These are phyloP conservation scores for Cyclostephanos tholiformis DNA, from an alignment of 108 stramenopile genomes.

Conservation along the genomic window DNA sequence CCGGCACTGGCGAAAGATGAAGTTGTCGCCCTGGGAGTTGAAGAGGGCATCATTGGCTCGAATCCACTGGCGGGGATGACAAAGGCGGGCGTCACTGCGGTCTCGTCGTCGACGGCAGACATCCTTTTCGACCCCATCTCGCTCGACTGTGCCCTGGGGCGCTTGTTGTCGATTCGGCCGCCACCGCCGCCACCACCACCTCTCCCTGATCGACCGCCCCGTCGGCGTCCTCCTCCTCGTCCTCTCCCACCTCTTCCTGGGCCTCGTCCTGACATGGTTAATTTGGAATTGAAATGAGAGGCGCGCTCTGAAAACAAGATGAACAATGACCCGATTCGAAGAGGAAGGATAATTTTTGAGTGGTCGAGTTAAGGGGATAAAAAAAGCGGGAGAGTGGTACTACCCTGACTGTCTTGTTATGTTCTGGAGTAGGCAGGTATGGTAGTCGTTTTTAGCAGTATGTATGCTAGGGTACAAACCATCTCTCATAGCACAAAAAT, in stretches of 20 bases:
- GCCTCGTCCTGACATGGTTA: conserved; percentile 10
- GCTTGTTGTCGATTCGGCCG: neutral
- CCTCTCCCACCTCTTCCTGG: neutral
- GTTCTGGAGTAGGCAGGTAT: no score
- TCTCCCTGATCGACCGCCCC: neutral
- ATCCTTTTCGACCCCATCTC: neutral
- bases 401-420: no score
- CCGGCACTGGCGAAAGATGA: neutral
- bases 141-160: neutral
- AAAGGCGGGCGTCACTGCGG: neutral
- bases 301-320: no score
- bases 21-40: neutral
- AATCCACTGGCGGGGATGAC: conserved; percentile 13
- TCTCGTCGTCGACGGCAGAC: neutral
- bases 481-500: no score
- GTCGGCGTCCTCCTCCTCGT: conserved; percentile 11
- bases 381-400: no score
- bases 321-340: no score
- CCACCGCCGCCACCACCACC: neutral
- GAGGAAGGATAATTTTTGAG: no score
- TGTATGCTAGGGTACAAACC: no score
- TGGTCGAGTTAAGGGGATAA: no score
- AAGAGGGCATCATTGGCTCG: neutral
- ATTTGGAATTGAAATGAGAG: no score
- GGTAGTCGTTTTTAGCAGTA: no score